Evolutionary conservation across 495 filamentous ascomycete species (phyloP), one percentile per base, ranked within the genome.

Genomic region (Neurospora sp.): DNA sequence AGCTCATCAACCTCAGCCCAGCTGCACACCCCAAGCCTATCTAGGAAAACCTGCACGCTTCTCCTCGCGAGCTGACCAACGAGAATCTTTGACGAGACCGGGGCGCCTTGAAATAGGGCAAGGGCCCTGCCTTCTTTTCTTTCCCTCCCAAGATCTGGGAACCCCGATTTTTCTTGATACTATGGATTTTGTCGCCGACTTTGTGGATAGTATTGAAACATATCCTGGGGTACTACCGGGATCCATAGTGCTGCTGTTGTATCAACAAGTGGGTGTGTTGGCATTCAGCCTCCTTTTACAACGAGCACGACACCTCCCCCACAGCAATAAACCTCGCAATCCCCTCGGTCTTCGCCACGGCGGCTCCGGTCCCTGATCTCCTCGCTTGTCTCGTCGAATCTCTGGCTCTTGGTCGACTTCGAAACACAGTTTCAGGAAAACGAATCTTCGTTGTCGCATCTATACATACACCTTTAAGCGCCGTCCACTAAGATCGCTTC

Each of bases 401-500:
- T 68, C 18, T 59, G 70, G 53, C 27, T 39, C 70, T 68, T 37
- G 70, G 42, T 41, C 68, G 37, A 38, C 37, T 27, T 68, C 41
- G 42, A 65, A 65, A 65, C 53, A 35, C 27, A 65, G 53, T 65
- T 65, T 65, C 27, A 65, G 75, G 77, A 79, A 78, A 75, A 75
- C 48, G 65, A 72, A 69, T 71, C 37, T 72, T 76, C 71, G 71
- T 61, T 69, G 70, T 75, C 70, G 76, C 74, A 73, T 74, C 74
- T 75, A 75, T 72, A 74, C 72, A 73, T 72, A 74, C 72, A 73
- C 72, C 68, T 69, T 71, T 79, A 82, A 82, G 80, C 80, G 80
- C 80, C 75, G 74, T 73, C 76, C 80, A 81, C 72, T 78, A 71
- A 77, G 22, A 76, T 74, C 38, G 59, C 40, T 20, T 53, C 44